Evolutionary conservation across 2,329 filamentous ascomycete genomes (phyloP).

Genomic region (Fusarium sp.): DNA sequence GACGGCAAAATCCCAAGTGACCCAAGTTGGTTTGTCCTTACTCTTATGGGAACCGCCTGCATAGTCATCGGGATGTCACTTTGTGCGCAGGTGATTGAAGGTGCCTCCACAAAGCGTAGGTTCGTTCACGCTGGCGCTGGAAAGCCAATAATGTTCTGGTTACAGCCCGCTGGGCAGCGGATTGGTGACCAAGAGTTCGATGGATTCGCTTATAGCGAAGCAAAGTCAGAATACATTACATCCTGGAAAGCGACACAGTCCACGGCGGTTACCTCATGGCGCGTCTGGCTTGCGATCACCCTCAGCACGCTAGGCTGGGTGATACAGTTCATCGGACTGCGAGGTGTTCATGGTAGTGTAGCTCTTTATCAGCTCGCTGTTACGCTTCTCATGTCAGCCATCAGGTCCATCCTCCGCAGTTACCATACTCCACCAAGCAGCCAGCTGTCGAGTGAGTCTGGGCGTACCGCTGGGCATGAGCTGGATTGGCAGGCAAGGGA

Average conservation of each 20-base stretch:
- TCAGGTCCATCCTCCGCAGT: not conserved
- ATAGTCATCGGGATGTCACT: not conserved
- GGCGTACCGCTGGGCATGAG: not conserved
- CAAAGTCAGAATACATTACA: not conserved
- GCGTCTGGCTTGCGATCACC: not conserved
- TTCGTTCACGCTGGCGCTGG: not conserved
- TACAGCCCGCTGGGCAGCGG: not conserved
- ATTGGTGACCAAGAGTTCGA: not conserved
- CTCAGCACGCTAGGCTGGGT: not conserved
- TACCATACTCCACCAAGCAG: not conserved
- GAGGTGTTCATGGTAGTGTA: not conserved
- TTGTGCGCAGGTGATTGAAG: not conserved
- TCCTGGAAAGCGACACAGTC: not conserved
- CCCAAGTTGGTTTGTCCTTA: not conserved
- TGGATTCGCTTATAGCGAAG: not conserved
- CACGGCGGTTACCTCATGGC: not conserved
- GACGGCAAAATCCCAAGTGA: not conserved
- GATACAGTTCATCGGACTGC: not conserved
- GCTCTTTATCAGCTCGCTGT: not conserved
- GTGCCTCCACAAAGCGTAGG: not conserved
- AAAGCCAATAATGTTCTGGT: not conserved
- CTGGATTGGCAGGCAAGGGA: not conserved
- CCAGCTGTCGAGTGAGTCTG: not conserved
- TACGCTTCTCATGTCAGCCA: not conserved
- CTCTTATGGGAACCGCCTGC: not conserved